These are phyloP conservation scores for Aspergillus sergii DNA, from an alignment of 2,329 filamentous ascomycete species.

Conservation along the genomic window DNA sequence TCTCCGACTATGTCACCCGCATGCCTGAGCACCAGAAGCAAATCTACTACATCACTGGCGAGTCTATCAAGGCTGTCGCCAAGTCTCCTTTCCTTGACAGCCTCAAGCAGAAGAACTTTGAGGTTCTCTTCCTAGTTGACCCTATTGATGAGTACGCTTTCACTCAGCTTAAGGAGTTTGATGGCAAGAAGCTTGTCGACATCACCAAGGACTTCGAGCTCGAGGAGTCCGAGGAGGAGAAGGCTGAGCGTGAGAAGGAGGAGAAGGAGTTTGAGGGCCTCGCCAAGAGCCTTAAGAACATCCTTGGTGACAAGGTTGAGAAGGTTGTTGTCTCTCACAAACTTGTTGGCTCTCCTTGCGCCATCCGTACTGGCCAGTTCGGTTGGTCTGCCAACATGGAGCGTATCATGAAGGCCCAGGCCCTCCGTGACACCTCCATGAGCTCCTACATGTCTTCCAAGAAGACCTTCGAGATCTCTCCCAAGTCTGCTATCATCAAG, in stretches of 20 bases:
- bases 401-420: constrained; percentile 99
- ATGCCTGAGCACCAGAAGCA: constrained; percentile 99
- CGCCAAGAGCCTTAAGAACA: constrained; percentile 97
- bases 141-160: constrained; percentile 99
- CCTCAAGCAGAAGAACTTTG: constrained; percentile 98
- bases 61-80: constrained; percentile 96
- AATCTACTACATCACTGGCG: constrained; percentile 99
- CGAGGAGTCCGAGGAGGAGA: constrained; percentile 99
- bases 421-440: constrained; percentile 99
- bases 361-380: constrained; percentile 99
- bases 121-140: constrained; percentile 98
- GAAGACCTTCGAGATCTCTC: constrained; percentile 99
- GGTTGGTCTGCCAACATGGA: constrained; percentile 99
- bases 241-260: constrained; percentile 89
- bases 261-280: constrained; percentile 98
- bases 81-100: constrained; percentile 99
- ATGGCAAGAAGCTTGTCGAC: constrained; percentile 99
- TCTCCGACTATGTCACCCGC: constrained; percentile 96
- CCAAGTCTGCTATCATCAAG: constrained; percentile 95
- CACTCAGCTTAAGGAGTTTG: constrained; percentile 99
- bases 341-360: constrained; percentile 89
- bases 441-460: constrained; percentile 99
- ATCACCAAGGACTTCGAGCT: constrained; percentile 99
- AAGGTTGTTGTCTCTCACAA: constrained; percentile 99
- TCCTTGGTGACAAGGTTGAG: constrained; percentile 99